Conservation (phyloP, 1,139 yeast genomes). For the Lodderomyces metapsilosis region DNA sequence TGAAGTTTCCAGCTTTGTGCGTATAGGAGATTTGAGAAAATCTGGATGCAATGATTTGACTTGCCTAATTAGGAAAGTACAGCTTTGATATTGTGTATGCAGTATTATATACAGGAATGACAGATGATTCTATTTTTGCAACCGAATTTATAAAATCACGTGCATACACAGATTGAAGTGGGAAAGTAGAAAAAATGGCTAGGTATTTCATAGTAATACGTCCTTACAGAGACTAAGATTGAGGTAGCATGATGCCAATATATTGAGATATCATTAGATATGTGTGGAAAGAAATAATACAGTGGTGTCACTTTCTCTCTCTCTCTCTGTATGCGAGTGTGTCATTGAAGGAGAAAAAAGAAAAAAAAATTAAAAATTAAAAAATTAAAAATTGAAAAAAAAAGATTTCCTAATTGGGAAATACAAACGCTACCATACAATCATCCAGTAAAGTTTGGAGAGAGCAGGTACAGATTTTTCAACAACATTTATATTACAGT, state of each 20-base stretch:
- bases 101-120: not conserved
- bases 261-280: no score
- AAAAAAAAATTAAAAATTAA: not conserved
- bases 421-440: not conserved
- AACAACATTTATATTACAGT: no score
- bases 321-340: no score
- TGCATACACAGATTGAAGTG: no score
- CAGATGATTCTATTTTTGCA: not conserved
- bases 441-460: no score
- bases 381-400: not conserved
- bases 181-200: no score
- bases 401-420: not conserved
- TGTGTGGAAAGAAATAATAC: no score
- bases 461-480: no score
- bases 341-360: not conserved
- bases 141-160: not conserved
- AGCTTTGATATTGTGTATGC: not conserved
- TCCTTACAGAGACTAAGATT: not conserved
- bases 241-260: no score
- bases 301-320: no score
- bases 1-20: not conserved
- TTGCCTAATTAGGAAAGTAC: slow-evolving; percentile 16
- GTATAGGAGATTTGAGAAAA: not conserved
- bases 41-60: not conserved
- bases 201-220: no score